Percentiles rank a stretch among this genome's conserved stretches.
Conservation (phyloP, 2,329 filamentous ascomycete genomes). For the Diaporthe eres region DNA sequence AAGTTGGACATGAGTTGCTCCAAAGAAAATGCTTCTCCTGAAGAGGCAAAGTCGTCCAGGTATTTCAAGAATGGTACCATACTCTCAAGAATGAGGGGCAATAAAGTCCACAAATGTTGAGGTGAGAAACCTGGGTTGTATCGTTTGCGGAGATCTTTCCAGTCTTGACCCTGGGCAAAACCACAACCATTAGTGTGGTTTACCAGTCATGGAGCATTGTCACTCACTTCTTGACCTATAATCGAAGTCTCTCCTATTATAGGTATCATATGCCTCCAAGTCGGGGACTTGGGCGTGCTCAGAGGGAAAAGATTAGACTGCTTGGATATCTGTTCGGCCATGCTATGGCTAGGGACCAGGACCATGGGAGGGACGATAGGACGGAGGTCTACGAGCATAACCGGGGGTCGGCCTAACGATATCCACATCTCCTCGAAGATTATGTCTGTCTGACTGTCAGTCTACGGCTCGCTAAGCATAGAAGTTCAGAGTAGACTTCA, state of each 20-base stretch:
- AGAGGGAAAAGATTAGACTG: not conserved
- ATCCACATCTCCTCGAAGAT: slow-evolving; percentile 14
- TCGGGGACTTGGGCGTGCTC: slow-evolving; percentile 14
- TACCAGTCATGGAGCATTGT: not conserved
- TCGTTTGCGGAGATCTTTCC: slow-evolving; percentile 8
- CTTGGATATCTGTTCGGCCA: slow-evolving; percentile 15
- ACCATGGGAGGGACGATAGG: slow-evolving; percentile 7
- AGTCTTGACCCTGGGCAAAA: slow-evolving; percentile 3
- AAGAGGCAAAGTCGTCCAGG: not conserved
- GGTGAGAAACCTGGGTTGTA: slow-evolving; percentile 12
- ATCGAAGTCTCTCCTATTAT: not conserved
- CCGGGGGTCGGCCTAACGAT: not conserved
- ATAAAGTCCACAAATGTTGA: slow-evolving; percentile 1
- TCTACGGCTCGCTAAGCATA: not conserved
- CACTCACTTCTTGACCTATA: not conserved
- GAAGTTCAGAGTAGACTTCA: not conserved
- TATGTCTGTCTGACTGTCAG: not conserved
- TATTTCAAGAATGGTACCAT: not conserved
- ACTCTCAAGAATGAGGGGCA: not conserved
- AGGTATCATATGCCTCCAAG: slow-evolving; percentile 8
- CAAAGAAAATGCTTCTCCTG: not conserved
- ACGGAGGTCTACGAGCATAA: slow-evolving; percentile 12
- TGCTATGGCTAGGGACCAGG: not conserved
- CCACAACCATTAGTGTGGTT: not conserved
- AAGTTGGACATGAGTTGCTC: not conserved